Evolutionary conservation across 225 moss, liverwort and hornwort species (phyloP).

Genomic region (Physcomitrellopsis africana): DNA sequence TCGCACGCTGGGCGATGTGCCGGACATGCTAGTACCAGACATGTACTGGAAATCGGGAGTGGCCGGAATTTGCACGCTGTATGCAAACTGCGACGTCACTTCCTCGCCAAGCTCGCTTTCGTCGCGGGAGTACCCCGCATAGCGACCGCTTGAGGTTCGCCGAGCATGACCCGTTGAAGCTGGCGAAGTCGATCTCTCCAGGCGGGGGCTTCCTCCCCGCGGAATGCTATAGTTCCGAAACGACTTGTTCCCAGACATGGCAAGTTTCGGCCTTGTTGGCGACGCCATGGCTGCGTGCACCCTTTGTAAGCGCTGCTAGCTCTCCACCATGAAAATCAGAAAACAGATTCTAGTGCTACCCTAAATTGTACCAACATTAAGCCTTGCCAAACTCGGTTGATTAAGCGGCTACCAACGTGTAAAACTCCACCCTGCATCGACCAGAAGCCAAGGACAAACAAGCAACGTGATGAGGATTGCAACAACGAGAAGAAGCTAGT

Average conservation of each 20-base stretch:
- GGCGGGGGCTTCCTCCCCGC: conserved; percentile 47
- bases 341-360: conserved; percentile 1
- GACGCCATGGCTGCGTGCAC: conserved; percentile 44
- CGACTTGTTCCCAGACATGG: conserved; percentile 49
- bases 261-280: conserved; percentile 42
- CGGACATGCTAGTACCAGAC: conserved; percentile 39
- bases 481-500: background rate
- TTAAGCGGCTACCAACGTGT: background rate
- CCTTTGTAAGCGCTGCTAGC: conserved; percentile 20
- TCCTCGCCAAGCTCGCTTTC: conserved; percentile 78
- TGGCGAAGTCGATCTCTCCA: conserved; percentile 55
- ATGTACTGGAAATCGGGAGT: conserved; percentile 81
- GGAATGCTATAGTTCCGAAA: conserved; percentile 56
- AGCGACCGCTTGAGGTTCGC: conserved; percentile 69
- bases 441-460: background rate
- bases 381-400: background rate
- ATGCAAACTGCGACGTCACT: conserved; percentile 73
- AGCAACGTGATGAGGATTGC: background rate
- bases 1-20: conserved; percentile 31
- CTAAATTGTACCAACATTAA: background rate
- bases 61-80: conserved; percentile 79
- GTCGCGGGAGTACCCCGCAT: conserved; percentile 64
- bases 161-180: conserved; percentile 56
- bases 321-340: conserved; percentile 51
- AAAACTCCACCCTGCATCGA: conserved; percentile 32